Percentiles rank a stretch among this genome's conserved stretches.
Evolutionary conservation across 192 early-diverging fungal genomes (phyloP).

Genomic region (Entomortierella chlamydospora): DNA sequence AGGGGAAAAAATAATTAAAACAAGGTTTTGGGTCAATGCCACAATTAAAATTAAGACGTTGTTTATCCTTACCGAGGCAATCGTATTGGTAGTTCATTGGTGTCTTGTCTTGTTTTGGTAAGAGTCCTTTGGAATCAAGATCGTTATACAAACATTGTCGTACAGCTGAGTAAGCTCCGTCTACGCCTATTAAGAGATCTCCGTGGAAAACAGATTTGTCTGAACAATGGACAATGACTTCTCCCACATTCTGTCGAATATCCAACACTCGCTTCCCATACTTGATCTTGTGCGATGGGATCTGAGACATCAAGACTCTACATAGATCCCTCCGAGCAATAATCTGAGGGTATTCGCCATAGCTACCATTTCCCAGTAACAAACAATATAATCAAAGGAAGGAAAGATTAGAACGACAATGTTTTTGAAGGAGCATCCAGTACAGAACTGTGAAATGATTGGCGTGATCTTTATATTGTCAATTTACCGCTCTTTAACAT

Average conservation of each 20-base stretch:
- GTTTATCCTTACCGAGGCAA: constrained; percentile 11
- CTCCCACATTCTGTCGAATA: constrained; percentile 23
- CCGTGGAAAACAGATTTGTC: constrained; percentile 18
- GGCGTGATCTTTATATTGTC: too few relatives aligned
- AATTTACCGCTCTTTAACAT: constrained; percentile 35
- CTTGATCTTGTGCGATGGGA: constrained; percentile 26
- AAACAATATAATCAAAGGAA: too few relatives aligned
- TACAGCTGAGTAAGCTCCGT: constrained; percentile 28
- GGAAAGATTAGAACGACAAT: too few relatives aligned
- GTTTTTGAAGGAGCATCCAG: background rate
- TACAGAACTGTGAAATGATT: too few relatives aligned
- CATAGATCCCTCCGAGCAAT: constrained; percentile 28
- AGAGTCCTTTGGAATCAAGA: background rate
- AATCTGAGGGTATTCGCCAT: constrained; percentile 30
- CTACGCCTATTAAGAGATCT: constrained; percentile 21
- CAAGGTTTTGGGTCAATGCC: too few relatives aligned
- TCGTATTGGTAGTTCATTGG: constrained; percentile 35
- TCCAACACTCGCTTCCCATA: constrained; percentile 30
- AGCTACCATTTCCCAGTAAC: constrained; percentile 14
- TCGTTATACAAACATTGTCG: constrained; percentile 26
- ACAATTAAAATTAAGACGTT: too few relatives aligned
- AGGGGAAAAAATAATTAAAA: background rate
- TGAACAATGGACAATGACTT: constrained; percentile 25
- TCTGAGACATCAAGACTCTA: constrained; percentile 8
- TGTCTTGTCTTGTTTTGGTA: constrained; percentile 16